A percentile compares a stretch with the other conserved stretches of the same genome.
phyloP scores from a whole-genome alignment of 768 basidiomycete genomes.

The Lactarius evosmus region DNA sequence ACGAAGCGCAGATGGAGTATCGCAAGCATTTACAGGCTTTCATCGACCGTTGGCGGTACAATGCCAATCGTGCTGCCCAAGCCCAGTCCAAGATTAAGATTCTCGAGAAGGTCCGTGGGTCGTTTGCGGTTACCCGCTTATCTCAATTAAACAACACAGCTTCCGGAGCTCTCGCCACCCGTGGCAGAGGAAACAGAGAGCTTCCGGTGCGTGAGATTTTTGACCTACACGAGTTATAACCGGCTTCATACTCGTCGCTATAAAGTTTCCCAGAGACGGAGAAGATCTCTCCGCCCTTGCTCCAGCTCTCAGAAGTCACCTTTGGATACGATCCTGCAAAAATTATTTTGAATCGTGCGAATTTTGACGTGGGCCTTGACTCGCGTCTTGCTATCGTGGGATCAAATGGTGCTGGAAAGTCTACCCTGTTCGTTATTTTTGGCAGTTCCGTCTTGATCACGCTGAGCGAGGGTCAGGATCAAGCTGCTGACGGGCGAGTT shows the following conservation, averaged over 20 bases:
- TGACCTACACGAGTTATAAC: not conserved
- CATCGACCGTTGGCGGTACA: constrained; percentile 98
- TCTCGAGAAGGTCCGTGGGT: constrained; percentile 60
- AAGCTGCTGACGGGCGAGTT: constrained; percentile 88
- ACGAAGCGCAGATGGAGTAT: constrained; percentile 94
- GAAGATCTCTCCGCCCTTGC: constrained; percentile 92
- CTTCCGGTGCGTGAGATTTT: constrained; percentile 62
- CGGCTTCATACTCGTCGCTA: not conserved
- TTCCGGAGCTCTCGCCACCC: constrained; percentile 91
- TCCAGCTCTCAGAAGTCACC: constrained; percentile 87
- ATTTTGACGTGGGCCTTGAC: constrained; percentile 93
- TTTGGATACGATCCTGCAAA: constrained; percentile 86
- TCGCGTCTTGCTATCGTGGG: constrained; percentile 94
- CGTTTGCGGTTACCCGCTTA: not conserved
- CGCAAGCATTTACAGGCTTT: constrained; percentile 95
- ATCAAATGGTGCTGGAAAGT: constrained; percentile 95
- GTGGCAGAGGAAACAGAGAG: constrained; percentile 89
- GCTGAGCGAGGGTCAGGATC: constrained; percentile 51
- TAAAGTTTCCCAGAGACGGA: constrained; percentile 89
- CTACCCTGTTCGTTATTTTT: constrained; percentile 66
- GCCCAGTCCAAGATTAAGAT: constrained; percentile 75
- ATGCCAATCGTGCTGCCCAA: constrained; percentile 91
- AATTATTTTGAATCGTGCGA: constrained; percentile 69
- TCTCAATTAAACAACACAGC: constrained; percentile 39
- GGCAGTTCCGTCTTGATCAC: constrained; percentile 5